Conservation (phyloP, 352 stramenopile species). For the Globisporangium sylvaticum region DNA sequence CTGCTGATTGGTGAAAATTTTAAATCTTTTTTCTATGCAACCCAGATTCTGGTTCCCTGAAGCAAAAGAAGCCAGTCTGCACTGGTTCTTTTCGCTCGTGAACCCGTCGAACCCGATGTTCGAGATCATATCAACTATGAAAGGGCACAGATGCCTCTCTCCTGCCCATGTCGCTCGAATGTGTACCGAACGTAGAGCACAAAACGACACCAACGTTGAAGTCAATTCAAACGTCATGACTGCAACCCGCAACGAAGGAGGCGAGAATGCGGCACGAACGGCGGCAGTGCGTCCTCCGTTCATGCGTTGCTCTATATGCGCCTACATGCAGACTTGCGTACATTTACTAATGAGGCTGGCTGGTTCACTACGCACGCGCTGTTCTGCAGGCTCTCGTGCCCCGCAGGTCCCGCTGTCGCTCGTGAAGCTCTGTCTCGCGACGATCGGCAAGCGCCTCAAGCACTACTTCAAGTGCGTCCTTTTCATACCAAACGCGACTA, state of each 20-base stretch:
- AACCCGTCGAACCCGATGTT: background rate
- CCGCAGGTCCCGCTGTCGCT: constrained; percentile 14
- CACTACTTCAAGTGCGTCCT: constrained; percentile 29
- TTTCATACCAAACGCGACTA: too few species aligned
- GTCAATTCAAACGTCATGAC: background rate
- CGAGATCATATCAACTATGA: background rate
- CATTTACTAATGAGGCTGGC: background rate
- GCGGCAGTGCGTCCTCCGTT: background rate
- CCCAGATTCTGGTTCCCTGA: too few species aligned
- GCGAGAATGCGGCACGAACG: background rate
- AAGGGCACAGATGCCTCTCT: background rate
- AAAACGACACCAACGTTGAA: background rate
- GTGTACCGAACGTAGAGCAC: background rate
- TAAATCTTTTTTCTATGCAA: background rate
- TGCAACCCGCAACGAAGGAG: background rate
- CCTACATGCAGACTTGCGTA: background rate
- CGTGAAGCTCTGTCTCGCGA: constrained; percentile 28
- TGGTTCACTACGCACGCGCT: background rate
- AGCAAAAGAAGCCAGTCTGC: background rate
- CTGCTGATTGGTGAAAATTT: background rate
- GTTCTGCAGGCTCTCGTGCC: background rate
- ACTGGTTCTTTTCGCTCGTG: background rate
- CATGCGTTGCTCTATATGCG: background rate
- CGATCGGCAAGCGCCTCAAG: constrained; percentile 23
- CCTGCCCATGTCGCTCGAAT: background rate